Conservation (phyloP, 1,284 basidiomycete species). For the Cryptococcus sp. region DNA sequence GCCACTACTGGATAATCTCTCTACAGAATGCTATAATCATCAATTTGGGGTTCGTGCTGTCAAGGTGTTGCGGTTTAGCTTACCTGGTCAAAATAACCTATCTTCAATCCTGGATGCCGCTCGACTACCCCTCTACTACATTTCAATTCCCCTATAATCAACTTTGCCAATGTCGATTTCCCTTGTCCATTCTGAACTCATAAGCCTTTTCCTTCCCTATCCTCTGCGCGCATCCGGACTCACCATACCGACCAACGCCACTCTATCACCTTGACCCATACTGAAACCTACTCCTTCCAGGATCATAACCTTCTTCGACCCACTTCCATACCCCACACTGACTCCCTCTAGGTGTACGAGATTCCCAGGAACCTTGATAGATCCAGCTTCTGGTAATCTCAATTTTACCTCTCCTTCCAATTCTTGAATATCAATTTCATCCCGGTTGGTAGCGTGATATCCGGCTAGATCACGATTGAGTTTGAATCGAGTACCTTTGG, state of each 20-base stretch:
- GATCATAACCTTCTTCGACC: constrained; percentile 50
- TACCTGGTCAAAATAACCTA: constrained; percentile 52
- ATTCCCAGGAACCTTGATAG: constrained; percentile 54
- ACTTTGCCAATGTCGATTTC: constrained; percentile 61
- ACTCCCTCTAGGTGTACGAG: constrained; percentile 56
- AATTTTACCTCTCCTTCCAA: constrained; percentile 53
- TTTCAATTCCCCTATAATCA: constrained; percentile 54
- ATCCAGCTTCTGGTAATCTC: constrained; percentile 52
- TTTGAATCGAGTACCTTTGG: constrained; percentile 58
- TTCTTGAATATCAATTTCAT: constrained; percentile 50
- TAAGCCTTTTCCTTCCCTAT: neutral
- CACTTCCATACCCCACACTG: constrained; percentile 45
- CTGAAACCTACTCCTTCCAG: constrained; percentile 56
- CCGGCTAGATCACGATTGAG: constrained; percentile 59
- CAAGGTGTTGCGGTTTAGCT: constrained; percentile 35
- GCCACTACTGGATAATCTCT: constrained; percentile 43
- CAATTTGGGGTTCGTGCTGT: neutral
- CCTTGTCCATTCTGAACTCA: constrained; percentile 51
- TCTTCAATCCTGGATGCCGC: constrained; percentile 57
- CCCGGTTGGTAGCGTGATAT: constrained; percentile 51
- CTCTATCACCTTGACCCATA: constrained; percentile 56
- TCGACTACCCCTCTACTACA: constrained; percentile 56
- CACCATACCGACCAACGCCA: constrained; percentile 57
- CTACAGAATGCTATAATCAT: constrained; percentile 46
- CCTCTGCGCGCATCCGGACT: constrained; percentile 4